A percentile compares a stretch with the other conserved stretches of the same genome.
phyloP scores from a whole-genome alignment of 768 basidiomycete genomes.

The Pleurotus tuber-regium region DNA sequence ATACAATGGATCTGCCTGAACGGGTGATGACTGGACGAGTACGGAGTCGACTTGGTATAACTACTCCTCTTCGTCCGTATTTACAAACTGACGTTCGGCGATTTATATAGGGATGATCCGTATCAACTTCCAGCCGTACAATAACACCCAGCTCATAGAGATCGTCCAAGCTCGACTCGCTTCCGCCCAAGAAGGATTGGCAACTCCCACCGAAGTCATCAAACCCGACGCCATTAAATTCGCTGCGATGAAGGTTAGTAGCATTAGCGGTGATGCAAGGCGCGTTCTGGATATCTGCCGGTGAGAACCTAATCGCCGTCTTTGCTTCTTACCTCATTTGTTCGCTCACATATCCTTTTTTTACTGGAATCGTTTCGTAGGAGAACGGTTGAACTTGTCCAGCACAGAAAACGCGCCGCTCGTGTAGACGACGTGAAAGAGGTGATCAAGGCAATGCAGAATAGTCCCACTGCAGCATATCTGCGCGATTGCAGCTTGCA shows the following conservation, averaged over 20 bases:
- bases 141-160: constrained; percentile 67
- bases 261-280: constrained; percentile 92
- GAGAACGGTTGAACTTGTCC: constrained; percentile 81
- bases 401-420: constrained; percentile 48
- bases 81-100: neutral
- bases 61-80: neutral
- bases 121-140: constrained; percentile 92
- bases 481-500: constrained; percentile 82
- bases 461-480: constrained; percentile 85
- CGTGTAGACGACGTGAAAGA: constrained; percentile 69
- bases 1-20: constrained; percentile 97
- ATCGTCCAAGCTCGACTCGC: constrained; percentile 85
- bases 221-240: constrained; percentile 75
- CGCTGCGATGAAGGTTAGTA: constrained; percentile 67
- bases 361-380: constrained; percentile 32
- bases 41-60: constrained; percentile 82
- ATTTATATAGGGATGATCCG: constrained; percentile 70
- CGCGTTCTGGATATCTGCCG: constrained; percentile 92
- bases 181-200: constrained; percentile 50
- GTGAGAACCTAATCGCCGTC: constrained; percentile 32
- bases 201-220: constrained; percentile 49
- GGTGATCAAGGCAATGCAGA: constrained; percentile 85
- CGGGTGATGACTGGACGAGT: constrained; percentile 91
- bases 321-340: neutral
- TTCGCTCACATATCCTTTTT: neutral